These are phyloP conservation scores for Metschnikowia corniflorae DNA, from an alignment of 805 yeast genomes.

Conservation along the genomic window DNA sequence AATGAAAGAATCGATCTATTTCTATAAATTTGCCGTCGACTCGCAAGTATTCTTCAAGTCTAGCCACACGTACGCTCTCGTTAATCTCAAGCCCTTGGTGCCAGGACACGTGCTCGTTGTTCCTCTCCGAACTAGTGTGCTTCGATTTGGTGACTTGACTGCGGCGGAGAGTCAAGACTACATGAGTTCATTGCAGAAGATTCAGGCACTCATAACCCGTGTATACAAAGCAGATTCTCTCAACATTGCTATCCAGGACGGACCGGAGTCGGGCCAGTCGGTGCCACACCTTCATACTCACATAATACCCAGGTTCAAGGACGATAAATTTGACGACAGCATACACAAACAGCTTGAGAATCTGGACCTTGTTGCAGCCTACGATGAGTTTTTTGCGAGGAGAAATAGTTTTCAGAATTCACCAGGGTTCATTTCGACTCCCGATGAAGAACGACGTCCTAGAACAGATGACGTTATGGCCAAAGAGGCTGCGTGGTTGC, in stretches of 20 bases:
- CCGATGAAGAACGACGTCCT: conserved; percentile 52
- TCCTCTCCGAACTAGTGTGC: conserved; percentile 63
- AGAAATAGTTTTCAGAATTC: conserved; percentile 24
- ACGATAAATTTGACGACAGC: conserved; percentile 53
- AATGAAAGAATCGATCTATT: conserved; percentile 31
- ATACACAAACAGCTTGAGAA: conserved; percentile 65
- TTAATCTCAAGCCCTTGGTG: conserved; percentile 85
- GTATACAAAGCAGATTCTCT: conserved; percentile 76
- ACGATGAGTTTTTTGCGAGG: conserved; percentile 18
- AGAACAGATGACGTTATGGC: conserved; percentile 66
- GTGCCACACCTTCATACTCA: conserved; percentile 95
- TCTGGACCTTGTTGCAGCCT: conserved; percentile 43
- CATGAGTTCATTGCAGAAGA: conserved; percentile 67
- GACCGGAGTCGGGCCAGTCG: conserved; percentile 94
- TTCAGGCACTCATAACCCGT: conserved; percentile 63
- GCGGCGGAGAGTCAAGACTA: conserved; percentile 73
- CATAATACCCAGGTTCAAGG: conserved; percentile 75
- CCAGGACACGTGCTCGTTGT: conserved; percentile 91
- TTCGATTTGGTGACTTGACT: conserved; percentile 65
- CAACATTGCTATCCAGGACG: conserved; percentile 94
- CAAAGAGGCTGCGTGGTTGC: conserved; percentile 60
- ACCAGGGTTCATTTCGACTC: conserved; percentile 31
- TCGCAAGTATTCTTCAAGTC: conserved; percentile 59
- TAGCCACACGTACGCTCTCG: conserved; percentile 73
- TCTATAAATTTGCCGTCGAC: conserved; percentile 53